Evolutionary conservation across 2,329 filamentous ascomycete species (phyloP).

Genomic region (Clonostachys sp.): DNA sequence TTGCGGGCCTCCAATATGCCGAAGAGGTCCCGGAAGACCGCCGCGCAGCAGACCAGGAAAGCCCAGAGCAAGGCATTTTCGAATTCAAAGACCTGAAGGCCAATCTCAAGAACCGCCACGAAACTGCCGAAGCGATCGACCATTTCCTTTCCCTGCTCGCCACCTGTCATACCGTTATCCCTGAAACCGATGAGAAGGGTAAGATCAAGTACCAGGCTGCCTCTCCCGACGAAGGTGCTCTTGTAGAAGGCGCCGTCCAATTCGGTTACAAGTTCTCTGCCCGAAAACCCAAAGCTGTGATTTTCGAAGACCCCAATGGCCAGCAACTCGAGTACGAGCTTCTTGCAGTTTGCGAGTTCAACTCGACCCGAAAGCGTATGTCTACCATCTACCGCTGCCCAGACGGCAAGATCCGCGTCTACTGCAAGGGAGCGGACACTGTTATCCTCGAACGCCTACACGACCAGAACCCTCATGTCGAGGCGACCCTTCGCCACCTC

Average conservation of each 20-base stretch:
- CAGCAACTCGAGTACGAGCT: slow-evolving; percentile 79
- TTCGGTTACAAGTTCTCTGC: slow-evolving; percentile 90
- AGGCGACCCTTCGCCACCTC: slow-evolving; percentile 88
- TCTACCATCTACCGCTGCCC: slow-evolving; percentile 95
- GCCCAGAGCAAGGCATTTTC: slow-evolving; percentile 72
- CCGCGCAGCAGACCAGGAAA: slow-evolving; percentile 73
- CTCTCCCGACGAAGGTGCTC: slow-evolving; percentile 93
- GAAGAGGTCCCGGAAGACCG: slow-evolving; percentile 90
- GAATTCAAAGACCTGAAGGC: slow-evolving; percentile 73
- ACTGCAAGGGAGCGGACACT: slow-evolving; percentile 95
- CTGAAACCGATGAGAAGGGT: slow-evolving; percentile 75
- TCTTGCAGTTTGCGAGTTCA: slow-evolving; percentile 97
- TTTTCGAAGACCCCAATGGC: slow-evolving; percentile 67
- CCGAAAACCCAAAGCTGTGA: slow-evolving; percentile 82
- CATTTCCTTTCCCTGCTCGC: slow-evolving; percentile 85
- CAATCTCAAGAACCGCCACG: slow-evolving; percentile 57
- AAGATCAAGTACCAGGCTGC: slow-evolving; percentile 97
- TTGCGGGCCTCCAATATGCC: slow-evolving; percentile 89
- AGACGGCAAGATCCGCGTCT: slow-evolving; percentile 89
- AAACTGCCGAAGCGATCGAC: slow-evolving; percentile 50
- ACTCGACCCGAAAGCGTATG: slow-evolving; percentile 91
- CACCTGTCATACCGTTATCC: slow-evolving; percentile 96
- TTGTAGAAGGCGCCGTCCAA: slow-evolving; percentile 83
- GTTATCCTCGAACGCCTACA: slow-evolving; percentile 91
- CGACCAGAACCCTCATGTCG: slow-evolving; percentile 79